Evolutionary conservation across 495 filamentous ascomycete genomes (phyloP), one percentile per base, ranked within the genome.

Genomic region (Tuber calosporum): DNA sequence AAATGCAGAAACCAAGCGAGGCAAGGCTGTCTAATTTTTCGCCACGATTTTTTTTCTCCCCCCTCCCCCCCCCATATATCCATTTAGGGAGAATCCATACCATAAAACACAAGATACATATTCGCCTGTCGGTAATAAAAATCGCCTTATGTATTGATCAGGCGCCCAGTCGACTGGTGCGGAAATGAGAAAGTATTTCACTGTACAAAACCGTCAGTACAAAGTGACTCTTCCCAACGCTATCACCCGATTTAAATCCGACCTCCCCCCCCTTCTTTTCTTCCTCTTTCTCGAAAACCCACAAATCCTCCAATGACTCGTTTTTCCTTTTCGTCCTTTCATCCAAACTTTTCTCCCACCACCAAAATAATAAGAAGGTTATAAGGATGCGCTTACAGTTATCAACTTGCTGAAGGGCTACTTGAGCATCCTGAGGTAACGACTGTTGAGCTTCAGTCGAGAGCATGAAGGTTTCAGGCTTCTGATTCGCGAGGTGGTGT

Each of bases 181-280:
- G 26, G 95, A 98, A 74, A 99, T 93, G 83, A 99, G 92, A 86
- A 99, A 99, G 83, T 98, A 99, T 89, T 99, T 99, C 82, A 99
- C 95, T 99, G 81, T 48, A 68, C 58, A 69, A 41, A 70, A 78
- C 72, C 73, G 74, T 81, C 74, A 82, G 81, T 53, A 74, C 69
- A 76, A 77, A 36, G 76, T 67, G 67, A 71, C 34, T 68, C 34
- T 73, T 41, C 37, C 6, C 37, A 69, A 79, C 42, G 77, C 42
- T 53, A 53, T 69, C 76, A 42, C 40, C 72, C 72, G 68, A 75
- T 38, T 67, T 42, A 20, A 38, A 30, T 41, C 15, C n/a, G n/a
- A n/a, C n/a, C n/a, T n/a, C n/a, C 15, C 15, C 39, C 48, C 53
- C 30, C 58, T 39, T 43, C 58, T 74, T n/a, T 26, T 6, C 22